Evolutionary conservation across 495 filamentous ascomycete genomes (phyloP).

Genomic region (Pseudevernia furfuracea): DNA sequence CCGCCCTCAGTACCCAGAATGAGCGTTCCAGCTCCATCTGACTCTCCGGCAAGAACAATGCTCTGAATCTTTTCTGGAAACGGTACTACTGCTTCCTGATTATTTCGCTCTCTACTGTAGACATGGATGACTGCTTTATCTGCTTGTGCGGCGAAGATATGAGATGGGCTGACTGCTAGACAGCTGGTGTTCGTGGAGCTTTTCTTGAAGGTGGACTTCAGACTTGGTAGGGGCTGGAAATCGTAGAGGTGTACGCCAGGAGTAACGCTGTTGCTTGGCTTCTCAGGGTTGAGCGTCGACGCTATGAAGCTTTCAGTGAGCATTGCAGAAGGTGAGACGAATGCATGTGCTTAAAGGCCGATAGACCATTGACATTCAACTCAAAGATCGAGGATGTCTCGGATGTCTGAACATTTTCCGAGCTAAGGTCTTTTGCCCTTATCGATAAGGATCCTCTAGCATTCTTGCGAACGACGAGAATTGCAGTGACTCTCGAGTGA

Average conservation of each 20-base stretch:
- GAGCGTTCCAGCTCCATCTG: conserved; percentile 58
- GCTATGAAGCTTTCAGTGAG: conserved; percentile 76
- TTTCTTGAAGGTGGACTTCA: conserved; percentile 82
- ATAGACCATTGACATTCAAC: neutral
- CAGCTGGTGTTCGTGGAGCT: conserved; percentile 72
- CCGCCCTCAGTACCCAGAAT: conserved; percentile 82
- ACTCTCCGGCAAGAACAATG: conserved; percentile 50
- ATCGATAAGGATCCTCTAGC: conserved; percentile 12
- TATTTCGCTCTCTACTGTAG: conserved; percentile 73
- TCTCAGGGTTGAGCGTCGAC: conserved; percentile 56
- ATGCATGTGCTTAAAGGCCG: neutral
- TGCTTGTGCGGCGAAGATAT: conserved; percentile 83
- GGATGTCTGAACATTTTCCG: neutral
- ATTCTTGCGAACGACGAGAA: too few species aligned
- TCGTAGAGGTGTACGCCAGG: conserved; percentile 77
- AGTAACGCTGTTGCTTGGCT: conserved; percentile 55
- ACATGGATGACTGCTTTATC: conserved; percentile 90
- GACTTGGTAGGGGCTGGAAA: conserved; percentile 61
- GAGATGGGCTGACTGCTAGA: conserved; percentile 70
- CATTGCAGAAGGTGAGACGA: conserved; percentile 39
- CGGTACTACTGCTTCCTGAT: conserved; percentile 76
- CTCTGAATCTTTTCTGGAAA: conserved; percentile 80
- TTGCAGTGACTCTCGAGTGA: too few species aligned
- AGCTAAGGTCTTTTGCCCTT: conserved; percentile 6
- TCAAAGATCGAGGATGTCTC: neutral